Evolutionary conservation across 352 stramenopile species (phyloP).

Genomic region (Pythium sukuiense): DNA sequence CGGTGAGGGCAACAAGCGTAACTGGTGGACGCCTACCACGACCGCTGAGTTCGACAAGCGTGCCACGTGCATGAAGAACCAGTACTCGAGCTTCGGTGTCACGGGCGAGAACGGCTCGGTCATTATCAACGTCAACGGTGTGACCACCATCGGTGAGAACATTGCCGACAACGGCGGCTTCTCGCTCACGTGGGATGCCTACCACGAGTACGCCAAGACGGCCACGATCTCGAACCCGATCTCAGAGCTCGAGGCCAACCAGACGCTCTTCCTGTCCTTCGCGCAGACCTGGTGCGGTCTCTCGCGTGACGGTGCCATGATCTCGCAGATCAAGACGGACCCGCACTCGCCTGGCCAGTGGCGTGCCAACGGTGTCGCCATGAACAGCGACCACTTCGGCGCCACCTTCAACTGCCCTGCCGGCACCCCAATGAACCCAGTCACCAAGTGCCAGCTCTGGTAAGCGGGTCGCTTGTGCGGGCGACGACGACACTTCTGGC

Average conservation of each 20-base stretch:
- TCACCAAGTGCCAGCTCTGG: constrained; percentile 33
- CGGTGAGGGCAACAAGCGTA: constrained; percentile 84
- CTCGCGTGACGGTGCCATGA: constrained; percentile 38
- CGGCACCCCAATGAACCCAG: constrained; percentile 26
- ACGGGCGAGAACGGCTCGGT: constrained; percentile 36
- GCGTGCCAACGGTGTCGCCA: constrained; percentile 30
- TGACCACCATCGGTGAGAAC: constrained; percentile 70
- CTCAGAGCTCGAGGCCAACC: constrained; percentile 33
- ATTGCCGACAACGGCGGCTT: constrained; percentile 81
- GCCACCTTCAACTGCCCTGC: constrained; percentile 19
- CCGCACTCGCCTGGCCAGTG: constrained; percentile 47
- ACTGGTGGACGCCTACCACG: constrained; percentile 92
- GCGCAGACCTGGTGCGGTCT: constrained; percentile 72
- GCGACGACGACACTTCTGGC: not conserved
- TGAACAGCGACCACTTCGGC: constrained; percentile 31
- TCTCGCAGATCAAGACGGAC: constrained; percentile 44
- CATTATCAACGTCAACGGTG: constrained; percentile 58
- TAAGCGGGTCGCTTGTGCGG: not conserved
- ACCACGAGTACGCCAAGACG: constrained; percentile 40
- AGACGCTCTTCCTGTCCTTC: constrained; percentile 72
- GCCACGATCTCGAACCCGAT: constrained; percentile 4
- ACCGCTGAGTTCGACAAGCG: constrained; percentile 66
- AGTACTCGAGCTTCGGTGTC: constrained; percentile 63
- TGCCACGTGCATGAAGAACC: constrained; percentile 53
- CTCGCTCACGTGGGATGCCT: constrained; percentile 62